Evolutionary conservation across 352 stramenopile species (phyloP).

Genomic region (Lagenidium giganteum): DNA sequence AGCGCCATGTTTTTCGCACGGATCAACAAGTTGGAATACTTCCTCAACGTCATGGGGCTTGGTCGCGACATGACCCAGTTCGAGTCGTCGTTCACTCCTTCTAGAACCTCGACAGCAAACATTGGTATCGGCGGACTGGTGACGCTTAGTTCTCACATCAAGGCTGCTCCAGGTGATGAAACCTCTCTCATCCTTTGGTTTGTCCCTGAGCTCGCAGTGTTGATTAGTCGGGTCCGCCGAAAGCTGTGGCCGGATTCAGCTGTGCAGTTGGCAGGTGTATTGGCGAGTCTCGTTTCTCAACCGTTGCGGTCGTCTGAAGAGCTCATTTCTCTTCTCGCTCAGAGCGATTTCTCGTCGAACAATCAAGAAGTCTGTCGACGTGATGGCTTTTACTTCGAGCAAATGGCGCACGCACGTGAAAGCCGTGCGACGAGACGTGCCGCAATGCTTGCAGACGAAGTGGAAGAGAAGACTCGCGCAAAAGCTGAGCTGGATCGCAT

Average conservation of each 20-base stretch:
- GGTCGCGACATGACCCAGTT: conserved; percentile 66
- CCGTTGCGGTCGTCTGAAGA: conserved; percentile 69
- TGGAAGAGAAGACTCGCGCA: conserved; percentile 57
- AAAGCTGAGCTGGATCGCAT: conserved; percentile 66
- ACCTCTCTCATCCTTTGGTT: conserved; percentile 76
- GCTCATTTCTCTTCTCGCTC: conserved; percentile 40
- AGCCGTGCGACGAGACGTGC: conserved; percentile 49
- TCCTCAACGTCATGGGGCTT: conserved; percentile 74
- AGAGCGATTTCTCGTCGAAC: conserved; percentile 58
- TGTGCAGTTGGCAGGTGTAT: conserved; percentile 58
- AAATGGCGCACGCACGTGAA: conserved; percentile 76
- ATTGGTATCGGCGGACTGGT: conserved; percentile 30
- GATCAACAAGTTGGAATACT: conserved; percentile 84
- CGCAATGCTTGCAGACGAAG: conserved; percentile 50
- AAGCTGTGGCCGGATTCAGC: conserved; percentile 73
- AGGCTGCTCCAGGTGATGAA: conserved; percentile 64
- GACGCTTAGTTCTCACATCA: conserved; percentile 47
- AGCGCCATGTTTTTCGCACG: conserved; percentile 60
- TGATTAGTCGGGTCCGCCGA: conserved; percentile 61
- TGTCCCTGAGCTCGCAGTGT: conserved; percentile 54
- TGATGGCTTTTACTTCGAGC: conserved; percentile 81
- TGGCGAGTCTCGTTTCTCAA: conserved; percentile 53
- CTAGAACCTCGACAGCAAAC: conserved; percentile 28
- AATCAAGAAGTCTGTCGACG: conserved; percentile 73
- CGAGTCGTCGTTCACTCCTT: conserved; percentile 70